These are phyloP conservation scores for Kodamaea jinghongensis DNA, from an alignment of 805 yeast species.

Conservation along the genomic window DNA sequence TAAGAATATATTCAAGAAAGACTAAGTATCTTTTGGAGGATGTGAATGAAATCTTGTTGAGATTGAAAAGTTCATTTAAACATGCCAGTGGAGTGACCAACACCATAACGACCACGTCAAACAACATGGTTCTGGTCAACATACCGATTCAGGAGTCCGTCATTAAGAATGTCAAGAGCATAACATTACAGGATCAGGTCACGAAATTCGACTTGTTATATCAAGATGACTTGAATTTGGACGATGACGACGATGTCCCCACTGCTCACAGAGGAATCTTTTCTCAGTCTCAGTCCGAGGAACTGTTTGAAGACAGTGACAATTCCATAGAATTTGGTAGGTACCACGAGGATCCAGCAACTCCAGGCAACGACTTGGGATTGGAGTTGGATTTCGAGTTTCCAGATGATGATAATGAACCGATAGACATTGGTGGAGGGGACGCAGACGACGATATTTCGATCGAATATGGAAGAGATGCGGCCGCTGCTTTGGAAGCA, in stretches of 20 bases:
- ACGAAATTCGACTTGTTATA: slow-evolving; percentile 72
- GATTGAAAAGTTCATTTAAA: slow-evolving; percentile 65
- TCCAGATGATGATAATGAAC: slow-evolving; percentile 24
- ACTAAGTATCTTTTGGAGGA: slow-evolving; percentile 82
- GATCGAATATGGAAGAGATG: slow-evolving; percentile 55
- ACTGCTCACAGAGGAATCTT: slow-evolving; percentile 5
- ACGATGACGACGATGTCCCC: slow-evolving; percentile 24
- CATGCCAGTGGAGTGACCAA: slow-evolving; percentile 32
- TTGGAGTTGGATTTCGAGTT: slow-evolving; percentile 45
- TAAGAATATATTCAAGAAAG: slow-evolving; percentile 79
- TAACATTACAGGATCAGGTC: slow-evolving; percentile 72
- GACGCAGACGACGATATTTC: slow-evolving; percentile 33
- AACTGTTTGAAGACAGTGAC: slow-evolving; percentile 42
- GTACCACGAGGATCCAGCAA: slow-evolving; percentile 32
- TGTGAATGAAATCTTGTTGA: slow-evolving; percentile 70
- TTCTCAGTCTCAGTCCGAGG: slow-evolving; percentile 5
- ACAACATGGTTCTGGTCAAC: slow-evolving; percentile 36
- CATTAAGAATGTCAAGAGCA: slow-evolving; percentile 54
- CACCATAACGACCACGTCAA: slow-evolving; percentile 15
- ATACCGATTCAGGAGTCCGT: slow-evolving; percentile 61
- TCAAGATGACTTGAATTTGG: slow-evolving; percentile 53
- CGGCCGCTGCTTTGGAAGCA: slow-evolving; percentile 17
- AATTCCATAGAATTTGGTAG: slow-evolving; percentile 70
- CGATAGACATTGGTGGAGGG: slow-evolving; percentile 39
- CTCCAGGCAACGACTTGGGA: slow-evolving; percentile 17